A percentile compares a stretch with the other conserved stretches of the same genome.
Evolutionary conservation across 768 basidiomycete genomes (phyloP).

Genomic region (Termitomyces sp.): DNA sequence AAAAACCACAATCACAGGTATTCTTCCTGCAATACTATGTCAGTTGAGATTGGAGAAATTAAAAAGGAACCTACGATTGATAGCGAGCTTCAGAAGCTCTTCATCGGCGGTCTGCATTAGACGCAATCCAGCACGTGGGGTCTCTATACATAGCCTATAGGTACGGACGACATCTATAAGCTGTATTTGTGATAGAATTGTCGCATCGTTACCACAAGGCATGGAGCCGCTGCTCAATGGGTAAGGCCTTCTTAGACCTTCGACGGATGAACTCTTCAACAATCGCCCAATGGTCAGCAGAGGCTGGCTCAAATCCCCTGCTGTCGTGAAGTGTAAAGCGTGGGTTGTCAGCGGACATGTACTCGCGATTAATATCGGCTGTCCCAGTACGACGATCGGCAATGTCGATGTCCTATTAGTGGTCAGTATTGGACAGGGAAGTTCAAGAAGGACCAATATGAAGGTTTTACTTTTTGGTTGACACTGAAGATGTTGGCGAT

Average conservation of each 20-base stretch:
- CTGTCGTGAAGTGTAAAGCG: not conserved
- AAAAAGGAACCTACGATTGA: no score
- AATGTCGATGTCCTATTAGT: not conserved
- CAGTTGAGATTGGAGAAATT: no score
- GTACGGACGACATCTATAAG: not conserved
- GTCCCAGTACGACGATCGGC: not conserved
- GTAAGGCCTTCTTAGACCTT: not conserved
- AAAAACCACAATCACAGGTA: no score
- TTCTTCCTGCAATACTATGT: no score
- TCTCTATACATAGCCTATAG: not conserved
- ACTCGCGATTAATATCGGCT: not conserved
- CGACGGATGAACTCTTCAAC: not conserved
- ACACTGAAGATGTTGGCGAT: constrained; percentile 1
- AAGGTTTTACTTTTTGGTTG: not conserved
- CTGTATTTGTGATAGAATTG: not conserved
- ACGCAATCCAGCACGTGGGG: not conserved
- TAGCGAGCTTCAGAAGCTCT: not conserved
- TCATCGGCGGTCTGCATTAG: not conserved
- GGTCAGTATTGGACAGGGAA: no score
- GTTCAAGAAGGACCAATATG: no score
- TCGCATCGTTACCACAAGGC: not conserved
- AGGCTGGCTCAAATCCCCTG: not conserved
- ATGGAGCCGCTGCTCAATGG: not conserved
- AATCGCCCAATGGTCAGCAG: not conserved
- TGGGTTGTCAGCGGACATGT: not conserved